Evolutionary conservation across 148 eudicot genomes (phyloP).

Genomic region (Cornus florida): DNA sequence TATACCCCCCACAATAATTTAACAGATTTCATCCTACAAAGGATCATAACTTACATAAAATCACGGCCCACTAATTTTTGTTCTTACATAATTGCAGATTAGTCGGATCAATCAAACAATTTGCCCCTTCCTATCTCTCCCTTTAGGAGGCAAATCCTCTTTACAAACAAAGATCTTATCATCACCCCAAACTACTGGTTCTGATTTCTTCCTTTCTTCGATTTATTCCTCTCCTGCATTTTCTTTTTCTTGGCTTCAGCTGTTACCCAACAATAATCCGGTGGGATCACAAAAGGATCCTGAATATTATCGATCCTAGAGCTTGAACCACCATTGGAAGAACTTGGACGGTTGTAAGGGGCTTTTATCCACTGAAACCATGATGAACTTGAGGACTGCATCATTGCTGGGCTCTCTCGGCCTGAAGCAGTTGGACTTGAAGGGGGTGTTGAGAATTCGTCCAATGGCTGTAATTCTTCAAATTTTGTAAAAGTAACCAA

Average conservation of each 20-base stretch:
- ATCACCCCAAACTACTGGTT: conserved; percentile 16
- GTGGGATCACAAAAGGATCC: conserved; percentile 79
- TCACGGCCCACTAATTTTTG: conserved; percentile 1
- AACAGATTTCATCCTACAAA: conserved; percentile 13
- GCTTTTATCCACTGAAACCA: conserved; percentile 80
- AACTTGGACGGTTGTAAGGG: conserved; percentile 38
- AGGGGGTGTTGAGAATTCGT: conserved; percentile 89
- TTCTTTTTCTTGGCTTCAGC: conserved; percentile 76
- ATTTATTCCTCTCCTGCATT: conserved; percentile 61
- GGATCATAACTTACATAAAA: conserved; percentile 8
- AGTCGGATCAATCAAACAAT: conserved; percentile 13
- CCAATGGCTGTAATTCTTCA: conserved; percentile 72
- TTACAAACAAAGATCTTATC: background rate
- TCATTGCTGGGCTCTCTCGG: conserved; percentile 35
- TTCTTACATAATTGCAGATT: conserved; percentile 11
- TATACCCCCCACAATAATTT: conserved; percentile 38
- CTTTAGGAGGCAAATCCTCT: background rate
- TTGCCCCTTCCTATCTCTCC: conserved; percentile 1
- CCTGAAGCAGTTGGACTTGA: conserved; percentile 63
- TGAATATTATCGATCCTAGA: conserved; percentile 44
- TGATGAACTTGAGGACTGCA: conserved; percentile 39
- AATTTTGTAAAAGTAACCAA: conserved; percentile 85
- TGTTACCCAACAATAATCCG: conserved; percentile 70
- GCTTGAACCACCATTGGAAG: conserved; percentile 43
- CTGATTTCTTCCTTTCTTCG: conserved; percentile 44